Conservation (phyloP, 1,139 yeast genomes). For the Suhomyces kunorum region DNA sequence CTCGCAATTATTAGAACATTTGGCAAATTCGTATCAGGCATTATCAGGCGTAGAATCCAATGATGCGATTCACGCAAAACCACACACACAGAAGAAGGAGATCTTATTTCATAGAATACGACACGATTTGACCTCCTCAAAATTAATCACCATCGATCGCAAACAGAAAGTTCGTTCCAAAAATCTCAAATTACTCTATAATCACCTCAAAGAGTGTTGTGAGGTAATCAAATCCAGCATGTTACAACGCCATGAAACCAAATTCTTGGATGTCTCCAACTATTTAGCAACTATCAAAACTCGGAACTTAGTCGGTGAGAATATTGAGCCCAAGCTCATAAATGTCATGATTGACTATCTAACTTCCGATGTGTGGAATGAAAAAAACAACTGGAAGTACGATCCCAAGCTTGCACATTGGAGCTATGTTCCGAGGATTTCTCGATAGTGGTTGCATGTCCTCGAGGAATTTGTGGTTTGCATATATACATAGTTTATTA, state of each 20-base stretch:
- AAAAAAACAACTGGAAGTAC: conserved; percentile 28
- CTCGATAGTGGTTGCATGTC: no score
- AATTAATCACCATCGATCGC: conserved; percentile 27
- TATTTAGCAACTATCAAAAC: conserved; percentile 6
- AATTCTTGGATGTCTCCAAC: conserved; percentile 9
- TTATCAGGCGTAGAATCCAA: background rate
- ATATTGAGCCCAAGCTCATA: conserved; percentile 23
- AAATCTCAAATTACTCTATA: conserved; percentile 18
- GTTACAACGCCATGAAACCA: conserved; percentile 2
- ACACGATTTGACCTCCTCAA: conserved; percentile 14
- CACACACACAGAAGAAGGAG: conserved; percentile 6
- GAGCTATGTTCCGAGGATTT: conserved; percentile 16
- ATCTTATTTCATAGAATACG: conserved; percentile 14
- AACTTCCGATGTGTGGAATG: conserved; percentile 20
- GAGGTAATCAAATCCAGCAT: conserved; percentile 5
- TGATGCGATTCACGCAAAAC: conserved; percentile 4
- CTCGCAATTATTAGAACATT: conserved; percentile 23
- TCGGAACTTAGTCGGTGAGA: conserved; percentile 18
- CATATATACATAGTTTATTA: background rate
- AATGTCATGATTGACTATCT: conserved; percentile 32
- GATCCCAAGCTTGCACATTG: conserved; percentile 23
- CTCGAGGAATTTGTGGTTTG: background rate
- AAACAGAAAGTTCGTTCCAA: conserved; percentile 24
- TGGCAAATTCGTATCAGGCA: conserved; percentile 14
- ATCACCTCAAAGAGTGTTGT: conserved; percentile 22